These are phyloP conservation scores for Bauhinia variegata DNA, from an alignment of 306 rosid species.

Conservation along the genomic window DNA sequence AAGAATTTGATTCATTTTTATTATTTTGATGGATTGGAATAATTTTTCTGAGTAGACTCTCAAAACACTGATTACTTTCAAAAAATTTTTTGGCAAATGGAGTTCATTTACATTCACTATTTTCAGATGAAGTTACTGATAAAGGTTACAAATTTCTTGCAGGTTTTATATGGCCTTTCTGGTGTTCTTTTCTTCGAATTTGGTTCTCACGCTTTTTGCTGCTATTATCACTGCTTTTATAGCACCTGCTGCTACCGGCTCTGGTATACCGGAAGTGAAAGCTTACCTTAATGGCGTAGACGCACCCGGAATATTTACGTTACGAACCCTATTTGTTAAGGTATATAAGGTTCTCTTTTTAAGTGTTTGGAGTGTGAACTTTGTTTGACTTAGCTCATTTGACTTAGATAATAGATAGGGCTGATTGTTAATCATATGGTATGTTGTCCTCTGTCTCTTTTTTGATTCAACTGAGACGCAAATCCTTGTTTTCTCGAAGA, in stretches of 20 bases:
- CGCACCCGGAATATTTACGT: constrained; percentile 76
- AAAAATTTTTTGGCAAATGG: background rate
- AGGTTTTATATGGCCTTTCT: constrained; percentile 74
- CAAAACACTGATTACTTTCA: background rate
- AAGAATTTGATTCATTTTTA: background rate
- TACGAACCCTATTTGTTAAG: constrained; percentile 76
- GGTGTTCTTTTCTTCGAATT: constrained; percentile 70
- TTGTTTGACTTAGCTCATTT: background rate
- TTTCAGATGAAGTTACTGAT: constrained; percentile 32
- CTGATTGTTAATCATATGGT: too few relatives aligned
- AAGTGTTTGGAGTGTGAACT: background rate
- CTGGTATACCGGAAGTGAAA: constrained; percentile 97
- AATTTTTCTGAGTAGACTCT: background rate
- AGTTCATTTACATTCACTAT: constrained; percentile 8
- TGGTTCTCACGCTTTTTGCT: constrained; percentile 75
- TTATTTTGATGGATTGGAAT: background rate
- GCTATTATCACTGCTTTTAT: constrained; percentile 65
- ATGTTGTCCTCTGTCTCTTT: background rate
- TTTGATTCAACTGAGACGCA: constrained; percentile 6
- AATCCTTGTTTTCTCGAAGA: constrained; percentile 27
- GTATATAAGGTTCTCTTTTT: constrained; percentile 33
- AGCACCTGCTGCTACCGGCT: constrained; percentile 86
- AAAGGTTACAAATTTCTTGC: constrained; percentile 30
- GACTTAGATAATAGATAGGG: background rate
- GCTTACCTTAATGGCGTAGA: constrained; percentile 95